Evolutionary conservation across 306 rosid genomes (phyloP), one percentile per base, ranked within the genome.

Genomic region (Prunus dulcis): DNA sequence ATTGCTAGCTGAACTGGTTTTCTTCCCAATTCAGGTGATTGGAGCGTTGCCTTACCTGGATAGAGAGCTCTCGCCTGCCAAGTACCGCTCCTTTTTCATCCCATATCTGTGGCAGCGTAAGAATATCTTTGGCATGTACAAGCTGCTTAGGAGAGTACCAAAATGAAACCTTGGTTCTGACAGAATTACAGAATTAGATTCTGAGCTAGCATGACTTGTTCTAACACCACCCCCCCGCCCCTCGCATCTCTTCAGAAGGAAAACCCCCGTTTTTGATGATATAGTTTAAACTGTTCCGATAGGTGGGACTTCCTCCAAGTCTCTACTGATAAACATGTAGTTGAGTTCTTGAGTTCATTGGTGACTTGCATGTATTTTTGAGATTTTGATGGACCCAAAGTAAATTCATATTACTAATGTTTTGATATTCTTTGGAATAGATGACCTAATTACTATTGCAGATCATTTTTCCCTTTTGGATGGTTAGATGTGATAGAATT

Each of bases 41-140:
- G 96, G 91, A 78, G 98, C 91, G 3, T 76, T 90, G 81, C 99
- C 90, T 58, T 96, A 96, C 81, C 86, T 96, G 74, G 97, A 96
- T 81, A 82, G 97, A 60, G 99, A 91, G 86, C 90, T 96, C 57
- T 96, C 99, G 9, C 99, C 97, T 3, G 83, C 98, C 51, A 71
- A 80, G 71, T 84, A 88, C 82, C 92, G 99, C 69, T 96, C 99
- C 15, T 96, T 96, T 78, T 96, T 92, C 88, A 87, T 96, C 64
- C 99, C 98, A 1, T 76, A 86, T 85, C 87, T 92, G 47, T 96
- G 99, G 99, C 90, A 86, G 86, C 80, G 80, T n/a, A 89, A 82
- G 86, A 96, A 96, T 82, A 89, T 87, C 30, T 96, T 96, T 82
- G 99, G 99, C 84, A 84, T 85, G 93, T 96, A 96, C 84, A 93